Conservation (phyloP, 1,284 basidiomycete genomes). For the Cerrena zonata region DNA sequence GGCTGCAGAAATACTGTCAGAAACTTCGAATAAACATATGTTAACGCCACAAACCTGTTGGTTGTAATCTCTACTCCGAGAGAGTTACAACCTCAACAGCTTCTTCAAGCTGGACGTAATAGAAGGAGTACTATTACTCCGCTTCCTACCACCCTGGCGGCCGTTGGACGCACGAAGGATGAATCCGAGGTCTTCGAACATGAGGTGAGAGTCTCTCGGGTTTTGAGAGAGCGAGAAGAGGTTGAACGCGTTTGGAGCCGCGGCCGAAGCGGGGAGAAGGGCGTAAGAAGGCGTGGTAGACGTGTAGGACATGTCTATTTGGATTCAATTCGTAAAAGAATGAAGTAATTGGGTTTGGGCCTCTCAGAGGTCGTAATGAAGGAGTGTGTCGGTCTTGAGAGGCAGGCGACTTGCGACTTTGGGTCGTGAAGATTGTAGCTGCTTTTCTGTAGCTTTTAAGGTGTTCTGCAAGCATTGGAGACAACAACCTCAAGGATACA, state of each 20-base stretch:
- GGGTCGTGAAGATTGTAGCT: too few species aligned
- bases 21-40: too few species aligned
- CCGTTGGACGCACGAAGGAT: constrained; percentile 15
- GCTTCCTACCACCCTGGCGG: constrained; percentile 7
- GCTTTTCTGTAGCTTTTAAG: too few species aligned
- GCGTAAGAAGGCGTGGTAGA: constrained; percentile 12
- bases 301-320: constrained; percentile 16
- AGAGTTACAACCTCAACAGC: constrained; percentile 12
- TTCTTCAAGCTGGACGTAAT: constrained; percentile 19
- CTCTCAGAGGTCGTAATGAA: constrained; percentile 2
- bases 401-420: too few species aligned
- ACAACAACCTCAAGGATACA: too few species aligned
- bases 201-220: constrained; percentile 22
- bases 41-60: too few species aligned
- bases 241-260: constrained; percentile 20
- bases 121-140: constrained; percentile 15
- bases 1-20: too few species aligned
- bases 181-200: constrained; percentile 22
- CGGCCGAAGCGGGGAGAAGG: constrained; percentile 16
- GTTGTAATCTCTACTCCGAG: background rate
- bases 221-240: constrained; percentile 22
- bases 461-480: too few species aligned
- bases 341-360: background rate
- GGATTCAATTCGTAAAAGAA: background rate
- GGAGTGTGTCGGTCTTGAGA: too few species aligned